These are phyloP conservation scores for Fusarium protoensiforme DNA, from an alignment of 2,329 filamentous ascomycete genomes.

Conservation along the genomic window DNA sequence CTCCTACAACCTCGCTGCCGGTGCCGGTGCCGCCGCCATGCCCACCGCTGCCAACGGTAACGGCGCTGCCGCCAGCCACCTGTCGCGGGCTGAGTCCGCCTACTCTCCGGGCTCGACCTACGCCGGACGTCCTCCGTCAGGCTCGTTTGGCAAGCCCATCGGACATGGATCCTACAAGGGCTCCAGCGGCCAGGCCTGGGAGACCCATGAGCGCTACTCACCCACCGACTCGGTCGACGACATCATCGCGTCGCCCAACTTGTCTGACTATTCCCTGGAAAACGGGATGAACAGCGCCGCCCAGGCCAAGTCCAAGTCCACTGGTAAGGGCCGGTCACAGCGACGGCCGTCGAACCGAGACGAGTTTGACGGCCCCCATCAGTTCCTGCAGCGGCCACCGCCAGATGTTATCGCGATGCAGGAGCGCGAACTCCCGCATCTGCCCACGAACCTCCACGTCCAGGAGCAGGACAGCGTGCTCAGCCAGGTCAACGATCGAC, in stretches of 20 bases:
- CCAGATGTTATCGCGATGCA: slow-evolving; percentile 78
- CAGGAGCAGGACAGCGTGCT: slow-evolving; percentile 88
- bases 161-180: slow-evolving; percentile 54
- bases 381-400: slow-evolving; percentile 79
- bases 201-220: slow-evolving; percentile 62
- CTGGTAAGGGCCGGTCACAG: slow-evolving; percentile 65
- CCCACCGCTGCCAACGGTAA: slow-evolving; percentile 10
- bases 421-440: slow-evolving; percentile 82
- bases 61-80: slow-evolving; percentile 49
- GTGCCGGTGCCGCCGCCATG: slow-evolving; percentile 41
- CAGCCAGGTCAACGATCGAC: slow-evolving; percentile 82
- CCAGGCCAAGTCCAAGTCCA: slow-evolving; percentile 57
- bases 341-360: slow-evolving; percentile 83
- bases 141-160: slow-evolving; percentile 48
- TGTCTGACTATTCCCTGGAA: slow-evolving; percentile 71
- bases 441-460: slow-evolving; percentile 84
- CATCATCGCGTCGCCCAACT: slow-evolving; percentile 66
- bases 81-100: slow-evolving; percentile 53
- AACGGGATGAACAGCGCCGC: slow-evolving; percentile 56
- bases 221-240: slow-evolving; percentile 69
- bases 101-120: slow-evolving; percentile 55
- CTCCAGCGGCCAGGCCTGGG: slow-evolving; percentile 58
- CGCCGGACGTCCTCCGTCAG: slow-evolving; percentile 55
- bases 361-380: slow-evolving; percentile 89
- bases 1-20: slow-evolving; percentile 44